Evolutionary conservation across 371 early-diverging fungal species (phyloP), one percentile per base, ranked within the genome.

Genomic region (Capillidium rhysosporum): DNA sequence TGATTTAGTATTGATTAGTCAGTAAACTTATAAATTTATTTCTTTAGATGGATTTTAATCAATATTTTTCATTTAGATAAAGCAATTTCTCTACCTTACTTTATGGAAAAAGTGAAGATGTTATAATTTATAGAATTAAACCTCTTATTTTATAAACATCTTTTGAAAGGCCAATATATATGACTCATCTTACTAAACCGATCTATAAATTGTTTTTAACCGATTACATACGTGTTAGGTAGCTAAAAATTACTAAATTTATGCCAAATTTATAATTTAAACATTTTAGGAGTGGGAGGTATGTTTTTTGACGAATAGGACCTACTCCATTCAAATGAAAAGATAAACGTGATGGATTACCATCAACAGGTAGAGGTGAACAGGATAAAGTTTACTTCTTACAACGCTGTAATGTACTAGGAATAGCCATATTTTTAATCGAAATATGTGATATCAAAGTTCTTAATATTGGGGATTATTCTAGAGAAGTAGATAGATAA

Each of bases 121-220:
- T 2, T 30, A 12, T 0, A 20, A 18, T 21, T 9, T 34, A 20
- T 55, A 56, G 8, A 7, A 1, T 26, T 56, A 28, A 16, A 26
- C 23, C 23, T 52, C 4, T 28, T 14, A 26, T 16, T 43, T 7
- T n/a, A 46, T 64, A 92, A 85, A 99, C 99, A 24, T 75, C 79
- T 0, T 99, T 98, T 68, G 80, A 83, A 57, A 99, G 99, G n/a
- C 86, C 94, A 49, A 92, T 98, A 0, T 99, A 89, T 63, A 99
- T 99, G 99, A 99, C 99, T 7, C 98, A 99, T 70, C 98, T 99
- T 5, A 99, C 99, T 20, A 92, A 95, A 64, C 96, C 98, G 28
- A 98, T 99, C 58, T 96, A 92, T 71, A 85, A 87, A 58, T 99
- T 98, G 98, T 70, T 99, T 39, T 67, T 99, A 23, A 82, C 89